Evolutionary conservation across 2,329 filamentous ascomycete genomes (phyloP).

Genomic region (Claviceps sp.): DNA sequence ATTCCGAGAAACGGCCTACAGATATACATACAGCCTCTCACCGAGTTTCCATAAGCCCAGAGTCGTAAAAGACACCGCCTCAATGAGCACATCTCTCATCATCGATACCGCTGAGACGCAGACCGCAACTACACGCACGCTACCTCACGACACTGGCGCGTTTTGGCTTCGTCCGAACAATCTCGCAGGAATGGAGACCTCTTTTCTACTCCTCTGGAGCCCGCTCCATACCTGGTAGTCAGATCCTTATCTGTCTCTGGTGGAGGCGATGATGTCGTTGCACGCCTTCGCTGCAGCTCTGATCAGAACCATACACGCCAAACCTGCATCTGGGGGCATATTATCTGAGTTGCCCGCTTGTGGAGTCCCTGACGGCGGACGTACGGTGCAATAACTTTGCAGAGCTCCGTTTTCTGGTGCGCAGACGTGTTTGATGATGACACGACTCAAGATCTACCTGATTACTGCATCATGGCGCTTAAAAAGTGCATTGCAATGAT

Average conservation of each 20-base stretch:
- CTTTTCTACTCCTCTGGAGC: conserved; percentile 1
- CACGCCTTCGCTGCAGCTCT: conserved; percentile 6
- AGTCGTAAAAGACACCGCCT: conserved; percentile 5
- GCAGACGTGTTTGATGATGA: background rate
- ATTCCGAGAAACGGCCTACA: too few species aligned
- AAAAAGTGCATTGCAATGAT: conserved; percentile 1
- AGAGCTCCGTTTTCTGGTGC: conserved; percentile 1
- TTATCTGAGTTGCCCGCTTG: conserved; percentile 3
- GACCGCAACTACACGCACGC: conserved; percentile 10
- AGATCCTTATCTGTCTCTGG: background rate
- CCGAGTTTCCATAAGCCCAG: too few species aligned
- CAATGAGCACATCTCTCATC: background rate
- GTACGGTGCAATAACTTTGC: conserved; percentile 8
- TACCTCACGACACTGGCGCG: conserved; percentile 18
- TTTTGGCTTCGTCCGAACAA: conserved; percentile 17
- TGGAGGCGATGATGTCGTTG: conserved; percentile 1
- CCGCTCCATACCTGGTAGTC: background rate
- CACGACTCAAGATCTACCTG: background rate
- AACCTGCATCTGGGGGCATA: conserved; percentile 1
- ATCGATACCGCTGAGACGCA: background rate
- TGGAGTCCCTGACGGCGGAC: conserved; percentile 10
- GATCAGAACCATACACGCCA: conserved; percentile 4
- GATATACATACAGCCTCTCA: too few species aligned
- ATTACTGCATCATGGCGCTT: background rate
- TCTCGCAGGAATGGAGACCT: conserved; percentile 18